Evolutionary conservation across 306 rosid genomes (phyloP), one percentile per base, ranked within the genome.

Genomic region (Acmispon strigosus): DNA sequence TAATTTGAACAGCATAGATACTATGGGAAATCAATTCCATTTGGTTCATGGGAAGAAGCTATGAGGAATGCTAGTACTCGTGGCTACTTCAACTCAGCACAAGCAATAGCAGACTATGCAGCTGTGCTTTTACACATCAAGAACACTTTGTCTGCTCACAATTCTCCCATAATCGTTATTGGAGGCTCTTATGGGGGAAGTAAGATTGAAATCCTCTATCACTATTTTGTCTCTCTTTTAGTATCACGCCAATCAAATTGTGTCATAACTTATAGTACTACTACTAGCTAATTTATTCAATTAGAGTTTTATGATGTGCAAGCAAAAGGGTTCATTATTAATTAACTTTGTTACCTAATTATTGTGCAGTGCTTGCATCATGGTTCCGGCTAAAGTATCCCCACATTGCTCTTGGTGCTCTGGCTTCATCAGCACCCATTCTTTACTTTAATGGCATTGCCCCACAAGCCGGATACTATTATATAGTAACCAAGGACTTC

Each of bases 141-240:
- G 77, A 6, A 70, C 42, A 52, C 17, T 6, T 65, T 79, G 6
- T 42, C 71, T 10, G 88, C 84, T 14, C 53, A 70, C 0, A 47
- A 63, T 45, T 88, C 87, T 43, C 86, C 90, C 3, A 44, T 80
- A 29, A 83, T 88, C 2, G 89, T 84, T 52, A 11, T 84, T 5
- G 88, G 94, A 60, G 90, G 80, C 29, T 88, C 90, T 13, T 88
- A 85, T 63, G 90, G 91, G 9, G 89, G 91, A 84, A 87, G 91
- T 87, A 80, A 44, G 80, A 42, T n/a, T 18, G 0, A 10, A 10
- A 1, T 22, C 2, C 1, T 1, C 2, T 22, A 2, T 22, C 2
- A 22, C 24, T 22, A 22, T 22, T 22, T 22, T 1, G 24, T 22
- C 2, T 22, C 24, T 22, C 24, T 1, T 22, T 22, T 2, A 22